Evolutionary conservation across 495 filamentous ascomycete genomes (phyloP), one percentile per base, ranked within the genome.

Genomic region (Thozetella sp.): DNA sequence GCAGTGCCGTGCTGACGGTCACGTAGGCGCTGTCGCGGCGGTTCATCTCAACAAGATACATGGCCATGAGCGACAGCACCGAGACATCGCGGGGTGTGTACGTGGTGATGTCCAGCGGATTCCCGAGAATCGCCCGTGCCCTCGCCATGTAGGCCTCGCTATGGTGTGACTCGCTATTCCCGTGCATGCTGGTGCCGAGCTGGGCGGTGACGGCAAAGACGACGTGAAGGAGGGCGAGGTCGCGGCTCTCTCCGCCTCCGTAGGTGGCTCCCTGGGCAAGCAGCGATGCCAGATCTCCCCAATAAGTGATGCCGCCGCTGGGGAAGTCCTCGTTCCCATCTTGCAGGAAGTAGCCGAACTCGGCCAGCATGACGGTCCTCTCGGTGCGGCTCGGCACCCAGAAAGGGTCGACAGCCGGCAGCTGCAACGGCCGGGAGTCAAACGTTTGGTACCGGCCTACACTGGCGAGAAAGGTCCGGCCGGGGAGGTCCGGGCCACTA

Each of bases 11-110:
- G 37, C 65, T 64, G 53, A 80, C 62, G 51, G 66, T 68, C 24
- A 67, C 62, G 59, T 71, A 76, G 22, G 75, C 75, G 2, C 67
- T 66, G 45, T 79, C 77, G 48, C 74, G 57, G 10, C 77, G 66
- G 61, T 78, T 72, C 50, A 66, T 69, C 53, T 77, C 77, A 25
- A 80, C 48, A 13, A 75, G 56, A 52, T 76, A 79, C 17, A 74
- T 57, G 2, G 68, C 66, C 71, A 77, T 72, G 50, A 80, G 64
- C 0, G 67, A 63, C 34, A 76, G 50, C n/a, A 61, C 63, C 2
- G 69, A 61, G 12, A 78, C 64, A 43, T 77, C 72, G 22, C 58
- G 54, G 9, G 62, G 63, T 22, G 65, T 70, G 60, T 63, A 67
- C 0, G 60, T 68, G 15, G 65, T 61, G 22, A 68, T 55, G 51